Evolutionary conservation across 2,329 filamentous ascomycete species (phyloP).

Genomic region (Berkeleyomyces basicola): DNA sequence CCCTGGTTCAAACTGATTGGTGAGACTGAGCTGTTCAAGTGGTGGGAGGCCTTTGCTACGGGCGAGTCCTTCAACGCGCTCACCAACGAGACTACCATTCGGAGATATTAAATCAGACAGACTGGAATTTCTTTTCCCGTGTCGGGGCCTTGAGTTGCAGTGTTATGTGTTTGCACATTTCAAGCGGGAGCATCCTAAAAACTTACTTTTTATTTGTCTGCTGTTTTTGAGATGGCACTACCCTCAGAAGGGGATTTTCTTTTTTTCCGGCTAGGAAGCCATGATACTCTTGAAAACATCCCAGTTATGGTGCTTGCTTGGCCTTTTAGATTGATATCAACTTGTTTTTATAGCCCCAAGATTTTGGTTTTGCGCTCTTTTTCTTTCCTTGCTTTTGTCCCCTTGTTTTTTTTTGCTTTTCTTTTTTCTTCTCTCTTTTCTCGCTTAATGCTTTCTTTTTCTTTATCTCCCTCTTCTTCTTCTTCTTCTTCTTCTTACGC

Average conservation of each 20-base stretch:
- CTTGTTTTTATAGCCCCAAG: too few species aligned
- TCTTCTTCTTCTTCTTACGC: neutral
- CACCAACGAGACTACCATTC: slow-evolving; percentile 69
- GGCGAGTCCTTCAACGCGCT: slow-evolving; percentile 58
- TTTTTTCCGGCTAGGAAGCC: too few species aligned
- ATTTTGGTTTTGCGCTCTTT: neutral
- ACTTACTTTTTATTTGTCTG: neutral
- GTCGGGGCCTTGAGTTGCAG: neutral
- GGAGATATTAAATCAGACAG: slow-evolving; percentile 30
- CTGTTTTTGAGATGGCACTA: neutral
- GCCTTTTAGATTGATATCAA: too few species aligned
- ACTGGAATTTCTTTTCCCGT: neutral
- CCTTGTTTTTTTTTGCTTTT: neutral
- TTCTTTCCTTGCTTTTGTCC: neutral
- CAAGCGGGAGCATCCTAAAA: neutral
- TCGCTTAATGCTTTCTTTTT: neutral
- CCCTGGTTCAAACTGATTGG: slow-evolving; percentile 99
- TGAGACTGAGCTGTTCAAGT: slow-evolving; percentile 92
- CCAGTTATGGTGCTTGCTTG: too few species aligned
- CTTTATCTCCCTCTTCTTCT: neutral
- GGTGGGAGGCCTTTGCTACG: slow-evolving; percentile 76
- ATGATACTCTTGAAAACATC: too few species aligned
- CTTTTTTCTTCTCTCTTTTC: neutral
- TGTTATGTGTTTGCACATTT: neutral
- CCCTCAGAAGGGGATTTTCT: too few species aligned